These are phyloP conservation scores for Zalaria obscura DNA, from an alignment of 2,329 filamentous ascomycete genomes.

Conservation along the genomic window DNA sequence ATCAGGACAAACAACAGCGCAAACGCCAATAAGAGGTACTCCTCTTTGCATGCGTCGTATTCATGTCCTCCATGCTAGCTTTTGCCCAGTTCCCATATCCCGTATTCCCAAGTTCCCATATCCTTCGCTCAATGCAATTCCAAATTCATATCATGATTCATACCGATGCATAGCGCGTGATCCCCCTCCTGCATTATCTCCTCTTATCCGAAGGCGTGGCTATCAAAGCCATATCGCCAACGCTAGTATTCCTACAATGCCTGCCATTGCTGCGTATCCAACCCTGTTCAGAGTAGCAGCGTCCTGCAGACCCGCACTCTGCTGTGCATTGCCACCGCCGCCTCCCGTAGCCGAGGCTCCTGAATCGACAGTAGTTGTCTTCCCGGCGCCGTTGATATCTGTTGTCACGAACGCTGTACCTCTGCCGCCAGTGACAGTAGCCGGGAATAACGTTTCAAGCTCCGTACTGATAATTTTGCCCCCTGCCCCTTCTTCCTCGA, in stretches of 20 bases:
- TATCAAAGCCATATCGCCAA: slow-evolving; percentile 1
- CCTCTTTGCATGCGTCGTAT: no score
- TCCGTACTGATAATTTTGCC: slow-evolving; percentile 16
- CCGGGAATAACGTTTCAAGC: slow-evolving; percentile 23
- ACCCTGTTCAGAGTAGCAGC: neutral
- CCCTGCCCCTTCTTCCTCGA: slow-evolving; percentile 17
- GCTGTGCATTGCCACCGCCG: neutral
- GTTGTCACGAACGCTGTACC: slow-evolving; percentile 4
- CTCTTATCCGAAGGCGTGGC: neutral
- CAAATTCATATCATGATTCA: no score
- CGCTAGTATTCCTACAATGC: neutral
- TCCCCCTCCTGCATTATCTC: neutral
- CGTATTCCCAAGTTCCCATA: no score
- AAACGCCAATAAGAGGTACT: no score
- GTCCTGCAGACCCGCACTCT: slow-evolving; percentile 1
- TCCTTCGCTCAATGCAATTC: no score
- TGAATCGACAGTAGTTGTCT: neutral
- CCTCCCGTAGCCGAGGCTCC: neutral
- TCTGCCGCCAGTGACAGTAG: slow-evolving; percentile 15
- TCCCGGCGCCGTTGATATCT: neutral
- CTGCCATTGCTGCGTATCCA: neutral
- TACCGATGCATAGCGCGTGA: no score
- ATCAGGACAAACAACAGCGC: no score
- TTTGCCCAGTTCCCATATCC: no score
- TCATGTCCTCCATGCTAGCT: no score